phyloP scores from a whole-genome alignment of 495 filamentous ascomycete genomes.

The Hypoxylon fuscum region DNA sequence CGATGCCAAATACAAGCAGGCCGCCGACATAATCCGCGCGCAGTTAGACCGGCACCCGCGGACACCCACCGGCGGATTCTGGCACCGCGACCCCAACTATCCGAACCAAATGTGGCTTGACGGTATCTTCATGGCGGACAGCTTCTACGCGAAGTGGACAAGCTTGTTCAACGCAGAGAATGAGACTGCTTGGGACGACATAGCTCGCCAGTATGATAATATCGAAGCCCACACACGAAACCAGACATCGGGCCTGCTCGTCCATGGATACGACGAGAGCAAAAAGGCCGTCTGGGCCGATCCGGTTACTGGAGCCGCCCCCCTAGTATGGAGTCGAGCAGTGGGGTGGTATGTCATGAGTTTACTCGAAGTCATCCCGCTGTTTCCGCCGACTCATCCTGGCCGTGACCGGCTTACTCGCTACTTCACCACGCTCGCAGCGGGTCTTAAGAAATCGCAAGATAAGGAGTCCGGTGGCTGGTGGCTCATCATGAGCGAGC shows the following conservation, averaged over 20 bases:
- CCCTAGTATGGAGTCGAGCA: constrained; percentile 65
- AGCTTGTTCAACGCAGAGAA: constrained; percentile 51
- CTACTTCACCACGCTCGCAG: constrained; percentile 54
- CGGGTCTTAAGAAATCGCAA: constrained; percentile 53
- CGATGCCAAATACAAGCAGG: constrained; percentile 48
- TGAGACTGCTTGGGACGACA: constrained; percentile 51
- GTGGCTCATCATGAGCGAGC: constrained; percentile 66
- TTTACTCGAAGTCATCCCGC: constrained; percentile 63
- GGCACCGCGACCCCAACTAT: constrained; percentile 60
- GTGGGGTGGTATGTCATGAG: constrained; percentile 70
- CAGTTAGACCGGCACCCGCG: constrained; percentile 59
- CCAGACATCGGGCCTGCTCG: constrained; percentile 55
- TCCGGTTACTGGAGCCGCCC: constrained; percentile 61
- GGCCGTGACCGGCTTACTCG: constrained; percentile 45
- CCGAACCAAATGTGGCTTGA: constrained; percentile 68
- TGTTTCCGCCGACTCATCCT: constrained; percentile 48
- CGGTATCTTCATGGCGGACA: constrained; percentile 62
- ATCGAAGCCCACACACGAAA: constrained; percentile 62
- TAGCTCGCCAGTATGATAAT: constrained; percentile 62
- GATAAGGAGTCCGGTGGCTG: constrained; percentile 61
- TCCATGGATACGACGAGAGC: constrained; percentile 67
- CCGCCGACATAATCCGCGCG: constrained; percentile 54
- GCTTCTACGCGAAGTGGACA: constrained; percentile 61
- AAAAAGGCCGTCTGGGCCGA: constrained; percentile 65
- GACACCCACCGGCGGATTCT: constrained; percentile 61